Evolutionary conservation across 2,329 filamentous ascomycete genomes (phyloP).

Genomic region (Nemania sp.): DNA sequence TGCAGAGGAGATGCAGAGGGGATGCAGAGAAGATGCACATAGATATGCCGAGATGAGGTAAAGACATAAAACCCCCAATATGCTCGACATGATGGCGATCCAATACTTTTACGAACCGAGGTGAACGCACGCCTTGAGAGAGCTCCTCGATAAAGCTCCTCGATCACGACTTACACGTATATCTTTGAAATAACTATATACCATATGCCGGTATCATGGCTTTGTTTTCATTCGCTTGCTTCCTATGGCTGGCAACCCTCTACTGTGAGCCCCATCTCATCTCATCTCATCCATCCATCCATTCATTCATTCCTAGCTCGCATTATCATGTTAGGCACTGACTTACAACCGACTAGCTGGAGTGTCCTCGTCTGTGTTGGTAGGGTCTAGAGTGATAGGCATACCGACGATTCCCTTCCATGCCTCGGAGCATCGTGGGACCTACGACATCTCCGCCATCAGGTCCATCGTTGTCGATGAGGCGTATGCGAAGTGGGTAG

Average conservation of each 20-base stretch:
- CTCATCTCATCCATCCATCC: neutral
- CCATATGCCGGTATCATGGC: constrained; percentile 16
- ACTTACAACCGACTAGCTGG: constrained; percentile 21
- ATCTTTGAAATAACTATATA: neutral
- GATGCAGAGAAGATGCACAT: constrained; percentile 7
- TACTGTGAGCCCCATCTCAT: constrained; percentile 26
- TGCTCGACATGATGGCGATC: constrained; percentile 1
- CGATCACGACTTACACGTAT: neutral
- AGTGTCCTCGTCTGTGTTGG: constrained; percentile 28
- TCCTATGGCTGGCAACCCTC: constrained; percentile 19
- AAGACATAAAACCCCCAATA: neutral
- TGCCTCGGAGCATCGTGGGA: constrained; percentile 26
- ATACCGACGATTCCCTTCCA: constrained; percentile 45
- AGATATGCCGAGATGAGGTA: neutral
- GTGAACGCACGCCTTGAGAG: neutral
- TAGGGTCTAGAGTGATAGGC: constrained; percentile 23
- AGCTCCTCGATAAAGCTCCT: no score
- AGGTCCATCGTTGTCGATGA: constrained; percentile 51
- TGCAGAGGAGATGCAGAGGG: no score
- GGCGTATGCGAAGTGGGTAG: constrained; percentile 45
- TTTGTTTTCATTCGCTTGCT: constrained; percentile 6
- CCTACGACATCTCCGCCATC: constrained; percentile 37
- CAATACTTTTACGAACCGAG: neutral
- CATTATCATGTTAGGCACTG: neutral
- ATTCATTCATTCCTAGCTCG: neutral